These are phyloP conservation scores for Ustulina deusta DNA, from an alignment of 2,329 filamentous ascomycete species.

Conservation along the genomic window DNA sequence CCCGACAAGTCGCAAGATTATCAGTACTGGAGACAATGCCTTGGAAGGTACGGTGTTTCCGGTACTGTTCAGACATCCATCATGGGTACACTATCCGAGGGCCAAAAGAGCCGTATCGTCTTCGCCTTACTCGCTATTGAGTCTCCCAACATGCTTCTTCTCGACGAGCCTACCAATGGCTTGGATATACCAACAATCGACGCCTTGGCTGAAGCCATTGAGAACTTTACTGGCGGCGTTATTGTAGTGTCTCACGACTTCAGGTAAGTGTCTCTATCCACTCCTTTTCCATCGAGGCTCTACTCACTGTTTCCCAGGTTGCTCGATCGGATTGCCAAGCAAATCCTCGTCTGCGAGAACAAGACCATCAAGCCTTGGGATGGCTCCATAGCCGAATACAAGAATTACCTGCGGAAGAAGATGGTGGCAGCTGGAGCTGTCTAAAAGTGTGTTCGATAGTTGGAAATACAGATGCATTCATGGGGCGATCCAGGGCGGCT, in stretches of 20 bases:
- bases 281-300: constrained; percentile 3
- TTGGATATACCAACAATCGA: constrained; percentile 99
- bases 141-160: constrained; percentile 93
- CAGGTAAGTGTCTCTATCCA: constrained; percentile 71
- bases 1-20: constrained; percentile 90
- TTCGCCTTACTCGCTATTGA: constrained; percentile 97
- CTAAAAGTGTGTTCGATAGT: constrained; percentile 60
- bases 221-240: constrained; percentile 94
- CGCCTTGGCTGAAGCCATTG: constrained; percentile 96
- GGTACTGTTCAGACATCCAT: constrained; percentile 95
- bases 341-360: constrained; percentile 99
- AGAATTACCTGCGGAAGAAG: constrained; percentile 99
- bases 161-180: constrained; percentile 99
- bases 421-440: constrained; percentile 91
- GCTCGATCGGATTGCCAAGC: constrained; percentile 99
- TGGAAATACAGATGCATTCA: constrained; percentile 25
- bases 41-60: constrained; percentile 91
- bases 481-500: not conserved
- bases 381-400: constrained; percentile 92
- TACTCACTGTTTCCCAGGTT: constrained; percentile 67
- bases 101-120: constrained; percentile 97
- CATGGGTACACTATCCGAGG: constrained; percentile 97
- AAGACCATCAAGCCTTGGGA: constrained; percentile 92
- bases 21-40: constrained; percentile 99
- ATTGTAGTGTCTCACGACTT: constrained; percentile 99